A percentile compares a stretch with the other conserved stretches of the same genome.
These are phyloP conservation scores for Leccinum subfulvum DNA, from an alignment of 1,284 basidiomycete genomes.

Conservation along the genomic window DNA sequence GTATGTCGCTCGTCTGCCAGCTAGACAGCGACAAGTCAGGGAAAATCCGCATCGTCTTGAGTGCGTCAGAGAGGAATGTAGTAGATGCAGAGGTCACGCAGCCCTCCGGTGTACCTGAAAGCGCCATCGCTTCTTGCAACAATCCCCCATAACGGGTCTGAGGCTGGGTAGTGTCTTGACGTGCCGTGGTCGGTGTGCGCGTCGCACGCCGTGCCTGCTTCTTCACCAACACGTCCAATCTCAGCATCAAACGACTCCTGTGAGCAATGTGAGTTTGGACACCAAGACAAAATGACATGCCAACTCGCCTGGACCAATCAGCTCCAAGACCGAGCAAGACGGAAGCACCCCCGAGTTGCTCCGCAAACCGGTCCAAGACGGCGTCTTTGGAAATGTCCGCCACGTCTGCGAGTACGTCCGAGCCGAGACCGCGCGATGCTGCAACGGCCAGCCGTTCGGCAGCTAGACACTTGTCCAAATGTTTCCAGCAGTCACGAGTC, in stretches of 20 bases:
- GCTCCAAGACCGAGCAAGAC: conserved; percentile 40
- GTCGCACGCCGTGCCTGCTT: conserved; percentile 61
- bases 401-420: conserved; percentile 43
- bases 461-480: conserved; percentile 72
- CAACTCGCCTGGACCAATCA: conserved; percentile 52
- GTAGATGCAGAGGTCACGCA: conserved; percentile 8
- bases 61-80: conserved; percentile 8
- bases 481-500: conserved; percentile 73
- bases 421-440: conserved; percentile 29
- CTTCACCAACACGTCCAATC: conserved; percentile 56
- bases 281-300: not conserved
- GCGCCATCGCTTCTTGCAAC: conserved; percentile 48
- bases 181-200: conserved; percentile 12
- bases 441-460: conserved; percentile 58
- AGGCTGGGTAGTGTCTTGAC: conserved; percentile 7
- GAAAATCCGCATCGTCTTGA: conserved; percentile 10
- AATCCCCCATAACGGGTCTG: conserved; percentile 56
- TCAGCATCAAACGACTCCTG: conserved; percentile 54
- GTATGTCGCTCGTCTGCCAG: conserved; percentile 39
- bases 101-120: conserved; percentile 24
- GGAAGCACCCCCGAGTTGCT: conserved; percentile 44
- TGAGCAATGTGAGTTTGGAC: conserved; percentile 1
- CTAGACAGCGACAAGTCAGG: conserved; percentile 47
- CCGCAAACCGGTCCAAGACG: conserved; percentile 57
- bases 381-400: conserved; percentile 49